Evolutionary conservation across 2,329 filamentous ascomycete genomes (phyloP), one percentile per base, ranked within the genome.

Genomic region (Emmonsia crescens): DNA sequence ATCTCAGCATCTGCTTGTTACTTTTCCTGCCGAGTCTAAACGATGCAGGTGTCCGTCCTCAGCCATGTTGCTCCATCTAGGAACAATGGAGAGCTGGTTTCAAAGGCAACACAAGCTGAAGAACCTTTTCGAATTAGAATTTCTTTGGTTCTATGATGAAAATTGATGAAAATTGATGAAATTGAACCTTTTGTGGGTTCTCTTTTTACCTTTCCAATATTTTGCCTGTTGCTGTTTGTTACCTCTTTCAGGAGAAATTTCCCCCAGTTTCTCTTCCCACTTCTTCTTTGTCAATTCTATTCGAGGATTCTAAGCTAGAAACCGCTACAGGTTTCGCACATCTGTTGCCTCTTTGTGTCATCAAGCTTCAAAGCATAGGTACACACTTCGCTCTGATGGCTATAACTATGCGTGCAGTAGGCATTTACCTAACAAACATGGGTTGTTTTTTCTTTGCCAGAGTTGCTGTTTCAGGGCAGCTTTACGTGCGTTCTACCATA

Each of bases 261-360:
- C n/a, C n/a, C 33, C 33, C 16, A 9, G 24, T 5, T 36, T 27
- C n/a, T 42, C 36, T 9, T 40, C 33, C 33, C 21, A 27, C 21
- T 42, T 40, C 54, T 57, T 57, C 40, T 42, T 57, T 57, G 55
- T 31, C 40, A 31, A n/a, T 42, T 31, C 55, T 44, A 5, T 33
- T 57, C 27, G 40, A 29, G 27, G 2, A 12, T 19, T 21, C 27
- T 29, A 12, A 27, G 55, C 6, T 46, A 16, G 5, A 21, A 10
- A 10, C 38, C 29, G 24, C 55, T 29, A 46, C 55, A 33, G 46
- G 40, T 57, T 57, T 57, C 24, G 36, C 21, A 2, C 55, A 21
- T 44, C 38, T 44, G 55, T 27, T 57, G 38, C 27, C 40, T 57
- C 55, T 57, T 57, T 57, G 55, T 56, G 54, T 40, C n/a, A 29